A percentile compares a stretch with the other conserved stretches of the same genome.
Evolutionary conservation across 139 green algal species (phyloP).

Genomic region (Coelastrella sp.): DNA sequence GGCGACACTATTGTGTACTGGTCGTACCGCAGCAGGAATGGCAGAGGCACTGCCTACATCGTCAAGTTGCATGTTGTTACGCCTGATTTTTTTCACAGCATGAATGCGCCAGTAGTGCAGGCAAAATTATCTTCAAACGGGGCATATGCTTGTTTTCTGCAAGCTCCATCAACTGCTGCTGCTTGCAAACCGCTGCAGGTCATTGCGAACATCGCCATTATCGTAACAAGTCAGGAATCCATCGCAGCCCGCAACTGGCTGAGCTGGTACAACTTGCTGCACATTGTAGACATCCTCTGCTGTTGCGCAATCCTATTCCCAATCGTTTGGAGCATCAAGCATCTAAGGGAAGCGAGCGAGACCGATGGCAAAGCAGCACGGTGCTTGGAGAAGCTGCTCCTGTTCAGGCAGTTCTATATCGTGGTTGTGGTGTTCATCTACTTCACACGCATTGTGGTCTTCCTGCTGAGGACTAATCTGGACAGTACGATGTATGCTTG

Average conservation of each 20-base stretch:
- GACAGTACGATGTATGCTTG: constrained; percentile 75
- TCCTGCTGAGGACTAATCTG: constrained; percentile 81
- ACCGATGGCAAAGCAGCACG: constrained; percentile 77
- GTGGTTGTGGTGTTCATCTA: constrained; percentile 96
- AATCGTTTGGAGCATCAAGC: constrained; percentile 98
- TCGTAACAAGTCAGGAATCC: constrained; percentile 92
- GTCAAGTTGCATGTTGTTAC: too few relatives aligned
- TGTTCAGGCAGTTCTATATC: constrained; percentile 98
- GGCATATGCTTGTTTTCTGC: too few relatives aligned
- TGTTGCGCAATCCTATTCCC: constrained; percentile 98
- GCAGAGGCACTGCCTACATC: too few relatives aligned
- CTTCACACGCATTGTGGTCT: constrained; percentile 99
- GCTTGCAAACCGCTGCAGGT: constrained; percentile 62
- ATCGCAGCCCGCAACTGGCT: constrained; percentile 87
- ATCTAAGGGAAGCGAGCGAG: constrained; percentile 77
- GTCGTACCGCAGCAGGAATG: too few relatives aligned
- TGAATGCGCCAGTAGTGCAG: too few relatives aligned
- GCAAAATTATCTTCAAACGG: too few relatives aligned
- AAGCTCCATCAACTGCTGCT: background rate
- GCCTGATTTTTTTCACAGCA: too few relatives aligned
- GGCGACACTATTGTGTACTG: too few relatives aligned
- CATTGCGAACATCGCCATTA: constrained; percentile 94
- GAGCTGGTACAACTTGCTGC: constrained; percentile 96
- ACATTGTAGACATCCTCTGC: constrained; percentile 98
- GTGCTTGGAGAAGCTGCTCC: constrained; percentile 89